Base-by-base conservation (phyloP, 257 asterid genomes). In the Jasminum sambac region DNA sequence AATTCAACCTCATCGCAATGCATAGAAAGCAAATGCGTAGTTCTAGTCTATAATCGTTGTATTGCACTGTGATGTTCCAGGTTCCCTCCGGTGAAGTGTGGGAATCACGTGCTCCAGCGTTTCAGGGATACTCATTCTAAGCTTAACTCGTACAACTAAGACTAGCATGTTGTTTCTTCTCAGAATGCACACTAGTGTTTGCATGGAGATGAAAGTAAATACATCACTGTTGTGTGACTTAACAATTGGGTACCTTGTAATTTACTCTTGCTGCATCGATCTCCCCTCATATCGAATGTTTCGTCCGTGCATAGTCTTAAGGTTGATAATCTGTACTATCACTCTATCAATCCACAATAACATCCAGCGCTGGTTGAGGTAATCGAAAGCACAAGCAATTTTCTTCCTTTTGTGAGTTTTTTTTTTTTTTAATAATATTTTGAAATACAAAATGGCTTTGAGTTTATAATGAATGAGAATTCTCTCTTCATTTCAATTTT, bases 81-180 rank as follows among this genome's bases (percentile, higher is more conserved):
- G 83, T 93, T 74, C 77, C 87, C 88, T 74, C 92, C 98, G 12
- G 73, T 93, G 64, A 88, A 74, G 76, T 79, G 81, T 61, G 80
- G 80, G 77, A 87, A 82, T 68, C 86, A 93, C 81, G 2, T 93
- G 84, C 79, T 74, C 17, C 95, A 83, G 78, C 80, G 81, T 80
- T 93, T 90, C 69, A 68, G 46, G 42, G 97, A 88, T 13, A 90
- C 98, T 7, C 96, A 90, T 69, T 87, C 68, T 10, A 83, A 81
- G 58, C 83, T 77, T 41, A 57, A 40, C 63, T 80, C 90, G n/a
- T 88, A 92, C 82, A 66, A 79, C 66, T 80, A 75, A 83, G 26
- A 17, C 4, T 48, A n/a, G 25, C 59, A 50, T 17, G 59, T 17
- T n/a, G 25, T 0, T 6, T 17, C 5, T 11, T 50, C 59, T 48